Evolutionary conservation across 345 rosid species (phyloP).

Genomic region (Linum tenue): DNA sequence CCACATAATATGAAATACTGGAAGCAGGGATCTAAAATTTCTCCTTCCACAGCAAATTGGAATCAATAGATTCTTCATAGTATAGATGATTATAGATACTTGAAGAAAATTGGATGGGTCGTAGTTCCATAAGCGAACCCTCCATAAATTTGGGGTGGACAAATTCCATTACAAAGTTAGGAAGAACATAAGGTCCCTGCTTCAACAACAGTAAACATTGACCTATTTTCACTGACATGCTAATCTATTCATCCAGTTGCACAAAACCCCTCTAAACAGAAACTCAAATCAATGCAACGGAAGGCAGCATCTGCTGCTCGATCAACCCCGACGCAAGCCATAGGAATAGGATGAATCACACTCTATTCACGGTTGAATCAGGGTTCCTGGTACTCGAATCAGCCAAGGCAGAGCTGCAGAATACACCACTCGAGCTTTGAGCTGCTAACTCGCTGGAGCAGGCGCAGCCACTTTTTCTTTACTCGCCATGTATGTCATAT

Average conservation of each 20-base stretch:
- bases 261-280: not conserved
- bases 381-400: not conserved
- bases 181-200: not conserved
- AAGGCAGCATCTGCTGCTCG: too few species aligned
- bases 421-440: not conserved
- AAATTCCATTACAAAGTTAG: not conserved
- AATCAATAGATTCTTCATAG: not conserved
- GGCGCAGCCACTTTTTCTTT: constrained; percentile 35
- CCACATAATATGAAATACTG: not conserved
- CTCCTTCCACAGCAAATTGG: not conserved
- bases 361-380: too few species aligned
- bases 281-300: not conserved
- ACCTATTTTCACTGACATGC: too few species aligned
- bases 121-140: not conserved
- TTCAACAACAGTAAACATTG: not conserved
- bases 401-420: not conserved
- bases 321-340: not conserved
- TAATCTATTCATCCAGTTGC: not conserved
- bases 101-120: not conserved
- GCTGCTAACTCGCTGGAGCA: constrained; percentile 11
- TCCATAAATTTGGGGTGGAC: not conserved
- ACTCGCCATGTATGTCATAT: constrained; percentile 81
- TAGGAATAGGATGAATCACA: too few species aligned
- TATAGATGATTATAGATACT: too few species aligned
- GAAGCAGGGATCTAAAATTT: not conserved